Evolutionary conservation across 352 stramenopile species (phyloP), one percentile per base, ranked within the genome.

Genomic region (Thalassiosira livingstoniorum): DNA sequence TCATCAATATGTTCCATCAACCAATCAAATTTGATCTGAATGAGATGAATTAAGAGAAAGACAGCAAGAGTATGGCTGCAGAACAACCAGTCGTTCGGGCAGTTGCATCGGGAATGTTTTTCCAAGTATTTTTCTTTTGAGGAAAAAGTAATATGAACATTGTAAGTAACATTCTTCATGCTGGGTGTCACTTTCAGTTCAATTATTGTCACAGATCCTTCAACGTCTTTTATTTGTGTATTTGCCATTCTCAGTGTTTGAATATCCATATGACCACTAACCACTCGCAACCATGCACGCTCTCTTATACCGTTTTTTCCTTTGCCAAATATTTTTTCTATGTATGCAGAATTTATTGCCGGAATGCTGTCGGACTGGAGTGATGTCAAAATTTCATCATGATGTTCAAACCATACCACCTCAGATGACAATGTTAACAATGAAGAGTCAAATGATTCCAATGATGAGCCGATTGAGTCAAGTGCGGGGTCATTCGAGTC

Each of bases 141-240:
- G 2, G 42, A 35, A 32, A 75, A 63, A 34, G 45, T 66, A 23
- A 66, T 37, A 57, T 66, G 37, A 34, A 75, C 66, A 25, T 27
- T 43, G 35, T 75, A 75, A 32, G 66, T 57, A 13, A 51, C 66
- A 47, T 45, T 75, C 66, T 75, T 75, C 66, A 75, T 75, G 66
- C 66, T 75, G 13, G 66, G 66, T 31, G 66, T 75, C 23, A 75
- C 66, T 51, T 75, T 75, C 35, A 75, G 66, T 35, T 67, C 43
- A 57, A 66, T 23, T 66, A 65, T 67, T n/a, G 21, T 5, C 4
- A 65, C 66, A 5, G 66, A 27, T 32, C 11, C 43, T 21, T 35
- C 39, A n/a, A 25, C 18, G 15, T 31, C 66, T 47, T 60, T 63
- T 2, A 71, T 35, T 35, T 31, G 15, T 71, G 69, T 72, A 15